phyloP scores from a whole-genome alignment of 805 yeast genomes.

The Kodamaea leandrae region DNA sequence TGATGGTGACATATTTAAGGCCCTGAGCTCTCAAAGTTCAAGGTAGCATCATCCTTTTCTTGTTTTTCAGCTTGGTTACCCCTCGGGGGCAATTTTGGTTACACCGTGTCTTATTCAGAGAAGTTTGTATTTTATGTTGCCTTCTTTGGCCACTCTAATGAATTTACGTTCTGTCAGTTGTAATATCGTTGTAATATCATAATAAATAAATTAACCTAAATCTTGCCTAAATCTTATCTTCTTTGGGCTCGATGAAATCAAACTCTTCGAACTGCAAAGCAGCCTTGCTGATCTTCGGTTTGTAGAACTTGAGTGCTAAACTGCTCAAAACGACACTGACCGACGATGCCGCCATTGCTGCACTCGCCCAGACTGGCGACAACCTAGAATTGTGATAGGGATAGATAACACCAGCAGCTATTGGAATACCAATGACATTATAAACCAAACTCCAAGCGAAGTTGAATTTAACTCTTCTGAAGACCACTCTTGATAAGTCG shows the following conservation, averaged over 20 bases:
- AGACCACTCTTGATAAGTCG: conserved; percentile 48
- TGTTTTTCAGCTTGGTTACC: no score
- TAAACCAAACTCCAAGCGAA: conserved; percentile 60
- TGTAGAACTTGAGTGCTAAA: conserved; percentile 48
- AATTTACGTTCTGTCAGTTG: background rate
- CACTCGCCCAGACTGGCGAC: conserved; percentile 65
- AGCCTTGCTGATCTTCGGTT: conserved; percentile 30
- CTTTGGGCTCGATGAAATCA: background rate
- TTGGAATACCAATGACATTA: conserved; percentile 56
- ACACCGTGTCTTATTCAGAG: no score
- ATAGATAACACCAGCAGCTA: conserved; percentile 66
- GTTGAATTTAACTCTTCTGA: conserved; percentile 53
- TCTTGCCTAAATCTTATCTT: background rate
- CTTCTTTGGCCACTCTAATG: background rate
- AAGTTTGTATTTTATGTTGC: background rate
- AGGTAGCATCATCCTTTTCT: no score
- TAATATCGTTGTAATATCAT: background rate
- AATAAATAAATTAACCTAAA: background rate
- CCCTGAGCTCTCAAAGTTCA: background rate
- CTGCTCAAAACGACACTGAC: conserved; percentile 58
- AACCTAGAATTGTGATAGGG: conserved; percentile 53
- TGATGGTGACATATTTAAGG: conserved; percentile 41
- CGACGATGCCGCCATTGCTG: conserved; percentile 62
- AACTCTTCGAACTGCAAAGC: conserved; percentile 7
- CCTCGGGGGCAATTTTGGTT: no score